These are phyloP conservation scores for Coriaria nepalensis DNA, from an alignment of 306 rosid genomes.

Conservation along the genomic window DNA sequence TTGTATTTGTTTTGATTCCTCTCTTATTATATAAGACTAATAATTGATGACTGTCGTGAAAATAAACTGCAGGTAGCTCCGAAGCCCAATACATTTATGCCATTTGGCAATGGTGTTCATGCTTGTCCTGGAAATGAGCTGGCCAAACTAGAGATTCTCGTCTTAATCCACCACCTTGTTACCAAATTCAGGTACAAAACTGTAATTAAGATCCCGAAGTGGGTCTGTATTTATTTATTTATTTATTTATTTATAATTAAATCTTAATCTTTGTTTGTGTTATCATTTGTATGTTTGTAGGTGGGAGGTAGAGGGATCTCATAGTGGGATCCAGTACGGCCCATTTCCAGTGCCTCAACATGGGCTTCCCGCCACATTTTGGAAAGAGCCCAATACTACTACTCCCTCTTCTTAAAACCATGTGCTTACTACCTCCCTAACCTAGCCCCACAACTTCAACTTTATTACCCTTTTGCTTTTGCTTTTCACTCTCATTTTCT, in stretches of 20 bases:
- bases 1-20: not conserved
- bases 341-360: conserved; percentile 81
- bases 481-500: too few species aligned
- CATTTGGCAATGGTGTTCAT: conserved; percentile 84
- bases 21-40: too few species aligned
- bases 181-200: conserved; percentile 47
- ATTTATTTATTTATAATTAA: not conserved
- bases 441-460: conserved; percentile 1
- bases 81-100: conserved; percentile 67
- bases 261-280: not conserved
- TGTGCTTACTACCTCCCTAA: conserved; percentile 5
- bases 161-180: conserved; percentile 58
- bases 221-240: too few species aligned
- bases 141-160: conserved; percentile 67
- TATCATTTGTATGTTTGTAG: conserved; percentile 26
- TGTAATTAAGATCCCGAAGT: not conserved
- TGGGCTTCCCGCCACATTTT: conserved; percentile 76
- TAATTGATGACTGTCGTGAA: too few species aligned
- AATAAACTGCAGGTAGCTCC: conserved; percentile 35
- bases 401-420: conserved; percentile 1
- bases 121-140: conserved; percentile 91
- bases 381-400: conserved; percentile 31
- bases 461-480: not conserved
- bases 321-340: conserved; percentile 59
- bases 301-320: conserved; percentile 62